Base-by-base conservation (phyloP, 345 rosid genomes). In the Alliaria petiolata region DNA sequence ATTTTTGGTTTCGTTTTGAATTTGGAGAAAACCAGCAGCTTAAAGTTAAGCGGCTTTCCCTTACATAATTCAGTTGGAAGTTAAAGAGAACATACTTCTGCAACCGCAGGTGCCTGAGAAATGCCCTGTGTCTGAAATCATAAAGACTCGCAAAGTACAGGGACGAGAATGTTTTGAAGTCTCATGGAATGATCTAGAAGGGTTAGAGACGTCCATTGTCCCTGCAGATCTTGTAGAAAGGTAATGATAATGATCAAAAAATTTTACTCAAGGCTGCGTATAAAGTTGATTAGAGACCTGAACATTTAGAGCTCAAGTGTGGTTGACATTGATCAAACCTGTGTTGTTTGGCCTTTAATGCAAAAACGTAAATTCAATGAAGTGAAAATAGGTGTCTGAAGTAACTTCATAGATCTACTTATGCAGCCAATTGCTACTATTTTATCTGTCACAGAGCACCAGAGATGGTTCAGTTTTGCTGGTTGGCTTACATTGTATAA, bases 111-210 rank as follows among this genome's bases (percentile, higher is more conserved):
- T 91, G 40, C 85, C 91, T 38, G 81, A 83, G 43, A 85, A 76
- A 70, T 91, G 95, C 60, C 97, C 96, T 13, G 85, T 91, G 40
- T 83, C 87, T 42, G 83, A 67, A 79, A 82, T 95, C 58, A 70
- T 95, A 28, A 95, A 88, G 78, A 80, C 42, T 16, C 80, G 96
- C 49, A 91, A 84, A 85, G 77, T 82, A 64, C 89, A 77, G 52
- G 95, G 96, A 62, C 84, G 62, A 67, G 93, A 89, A 40, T 83
- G 88, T 78, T 89, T 82, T 69, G 96, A 89, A 87, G 92, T 95
- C 43, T 71, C 69, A 26, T 91, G 96, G 98, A 86, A 85, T 74
- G 83, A 78, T 45, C 52, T 77, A 7, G 85, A 82, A 45, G 95
- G 97, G 61, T 80, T 85, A 70, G 72, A 80, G 74, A 80, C 87